Base-by-base conservation (phyloP, 1,284 basidiomycete species). In the Heterobasidion irregulare region DNA sequence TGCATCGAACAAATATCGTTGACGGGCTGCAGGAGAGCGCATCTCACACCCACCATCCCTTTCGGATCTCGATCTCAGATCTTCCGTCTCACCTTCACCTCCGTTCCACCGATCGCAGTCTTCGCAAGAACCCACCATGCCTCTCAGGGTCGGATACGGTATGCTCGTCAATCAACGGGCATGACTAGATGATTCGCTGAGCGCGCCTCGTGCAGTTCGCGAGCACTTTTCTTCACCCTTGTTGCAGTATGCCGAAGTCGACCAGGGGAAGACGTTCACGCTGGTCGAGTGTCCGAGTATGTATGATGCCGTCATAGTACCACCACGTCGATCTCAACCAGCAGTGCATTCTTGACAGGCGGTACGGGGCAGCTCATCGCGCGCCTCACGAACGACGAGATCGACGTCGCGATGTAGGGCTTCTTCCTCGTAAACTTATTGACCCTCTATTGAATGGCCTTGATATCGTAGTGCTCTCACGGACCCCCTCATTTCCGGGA, bases 211-310 rank as follows among this genome's bases (percentile, higher is more conserved):
- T 26, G 6, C 62, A 88, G 92, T 95, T 52, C 79, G 90, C 36
- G 93, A 97, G 68, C 94, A 96, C 68, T 96, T 96, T 70, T 89
- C 89, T 16, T 90, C 90, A 0, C 94, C 94, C 0, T 77, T 97
- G 9, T 79, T 96, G 6, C 92, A 92, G 64, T 86, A 82, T 61
- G 80, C 83, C 2, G 77, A 78, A 32, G 72, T 68, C 10, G 92
- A 94, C 63, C 68, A 73, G 12, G 83, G 80, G 6, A 72, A 80
- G 67, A 90, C 88, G 0, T 90, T 96, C 66, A 81, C 79, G 15
- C 78, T 96, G 7, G 82, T 94, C n/a, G 88, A 92, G 70, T 96
- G 92, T 67, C 93, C 94, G 10, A 92, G 92, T 89, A 64, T 53
- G 78, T 61, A n/a, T n/a, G 38, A 3, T n/a, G n/a, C 26, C 3